Evolutionary conservation across 108 stramenopile species (phyloP).

Genomic region (Nitzschia sp.): DNA sequence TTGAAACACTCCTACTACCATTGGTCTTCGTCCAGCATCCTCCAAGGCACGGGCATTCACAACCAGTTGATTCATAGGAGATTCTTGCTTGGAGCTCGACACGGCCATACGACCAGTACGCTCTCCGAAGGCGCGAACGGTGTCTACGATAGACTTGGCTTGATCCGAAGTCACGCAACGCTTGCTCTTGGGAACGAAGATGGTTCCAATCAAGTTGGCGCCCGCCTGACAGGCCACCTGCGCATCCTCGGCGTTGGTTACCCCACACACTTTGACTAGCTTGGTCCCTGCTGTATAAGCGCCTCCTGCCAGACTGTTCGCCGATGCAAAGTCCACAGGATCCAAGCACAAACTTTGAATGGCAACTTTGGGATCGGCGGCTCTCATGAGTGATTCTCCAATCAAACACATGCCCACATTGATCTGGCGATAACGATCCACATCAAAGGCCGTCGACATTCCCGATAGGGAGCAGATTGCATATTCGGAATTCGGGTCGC

Average conservation of each 20-base stretch:
- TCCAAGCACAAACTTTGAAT: slow-evolving; percentile 85
- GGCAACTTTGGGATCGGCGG: slow-evolving; percentile 79
- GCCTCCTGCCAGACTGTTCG: slow-evolving; percentile 41
- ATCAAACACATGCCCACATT: slow-evolving; percentile 94
- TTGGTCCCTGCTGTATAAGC: slow-evolving; percentile 84
- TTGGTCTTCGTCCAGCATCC: slow-evolving; percentile 60
- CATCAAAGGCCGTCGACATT: slow-evolving; percentile 85
- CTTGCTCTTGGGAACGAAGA: slow-evolving; percentile 90
- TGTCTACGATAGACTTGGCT: slow-evolving; percentile 71
- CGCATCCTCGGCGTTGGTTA: slow-evolving; percentile 91
- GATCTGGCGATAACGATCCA: slow-evolving; percentile 78
- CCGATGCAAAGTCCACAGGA: slow-evolving; percentile 63
- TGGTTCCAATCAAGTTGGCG: slow-evolving; percentile 95
- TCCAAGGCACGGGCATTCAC: slow-evolving; percentile 58
- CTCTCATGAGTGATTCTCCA: slow-evolving; percentile 97
- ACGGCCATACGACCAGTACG: slow-evolving; percentile 46
- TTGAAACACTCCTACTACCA: slow-evolving; percentile 97
- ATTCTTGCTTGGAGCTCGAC: slow-evolving; percentile 2
- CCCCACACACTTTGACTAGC: slow-evolving; percentile 93
- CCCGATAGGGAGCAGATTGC: slow-evolving; percentile 85
- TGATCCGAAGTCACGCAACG: slow-evolving; percentile 72
- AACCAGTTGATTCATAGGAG: slow-evolving; percentile 49
- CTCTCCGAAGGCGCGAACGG: slow-evolving; percentile 91
- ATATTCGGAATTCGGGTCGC: slow-evolving; percentile 34
- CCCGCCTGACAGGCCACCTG: slow-evolving; percentile 86